Percentiles rank a stretch among this genome's conserved stretches.
Conservation (phyloP, 139 green algal genomes). For the Chlamydomonas eustigma region DNA sequence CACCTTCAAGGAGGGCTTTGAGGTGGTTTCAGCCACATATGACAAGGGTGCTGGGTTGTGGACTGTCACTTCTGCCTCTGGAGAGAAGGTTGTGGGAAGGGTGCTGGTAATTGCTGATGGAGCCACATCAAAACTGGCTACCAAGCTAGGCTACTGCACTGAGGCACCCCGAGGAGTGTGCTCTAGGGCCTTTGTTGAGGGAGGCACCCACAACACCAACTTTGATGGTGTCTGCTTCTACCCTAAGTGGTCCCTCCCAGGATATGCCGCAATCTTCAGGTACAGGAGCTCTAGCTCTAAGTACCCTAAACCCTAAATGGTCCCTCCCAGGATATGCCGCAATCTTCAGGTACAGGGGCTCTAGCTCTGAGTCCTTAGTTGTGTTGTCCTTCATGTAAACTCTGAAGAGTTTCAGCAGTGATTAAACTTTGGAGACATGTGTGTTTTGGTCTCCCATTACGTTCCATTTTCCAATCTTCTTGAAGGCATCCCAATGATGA, state of each 20-base stretch:
- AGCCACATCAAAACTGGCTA: constrained; percentile 78
- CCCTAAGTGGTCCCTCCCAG: constrained; percentile 75
- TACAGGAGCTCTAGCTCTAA: neutral
- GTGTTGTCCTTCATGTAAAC: no score
- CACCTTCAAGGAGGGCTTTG: constrained; percentile 78
- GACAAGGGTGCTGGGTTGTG: constrained; percentile 67
- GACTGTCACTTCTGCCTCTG: constrained; percentile 62
- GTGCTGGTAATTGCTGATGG: constrained; percentile 84
- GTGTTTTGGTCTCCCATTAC: no score
- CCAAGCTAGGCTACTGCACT: constrained; percentile 86
- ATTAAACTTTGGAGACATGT: no score
- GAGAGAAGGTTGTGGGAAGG: constrained; percentile 53
- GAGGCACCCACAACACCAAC: constrained; percentile 84
- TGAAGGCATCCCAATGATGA: constrained; percentile 81
- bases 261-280: constrained; percentile 36
- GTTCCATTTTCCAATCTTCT: no score
- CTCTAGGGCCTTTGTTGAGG: constrained; percentile 79
- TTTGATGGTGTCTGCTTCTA: constrained; percentile 84
- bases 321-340: constrained; percentile 65
- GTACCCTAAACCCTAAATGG: constrained; percentile 68
- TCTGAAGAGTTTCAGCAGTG: no score
- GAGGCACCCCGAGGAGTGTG: constrained; percentile 74
- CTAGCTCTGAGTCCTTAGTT: no score
- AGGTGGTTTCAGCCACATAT: constrained; percentile 67
- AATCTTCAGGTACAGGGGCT: constrained; percentile 60